A percentile compares a stretch with the other conserved stretches of the same genome.
These are phyloP conservation scores for Smittium culicis DNA, from an alignment of 371 early-diverging fungal species.

Conservation along the genomic window DNA sequence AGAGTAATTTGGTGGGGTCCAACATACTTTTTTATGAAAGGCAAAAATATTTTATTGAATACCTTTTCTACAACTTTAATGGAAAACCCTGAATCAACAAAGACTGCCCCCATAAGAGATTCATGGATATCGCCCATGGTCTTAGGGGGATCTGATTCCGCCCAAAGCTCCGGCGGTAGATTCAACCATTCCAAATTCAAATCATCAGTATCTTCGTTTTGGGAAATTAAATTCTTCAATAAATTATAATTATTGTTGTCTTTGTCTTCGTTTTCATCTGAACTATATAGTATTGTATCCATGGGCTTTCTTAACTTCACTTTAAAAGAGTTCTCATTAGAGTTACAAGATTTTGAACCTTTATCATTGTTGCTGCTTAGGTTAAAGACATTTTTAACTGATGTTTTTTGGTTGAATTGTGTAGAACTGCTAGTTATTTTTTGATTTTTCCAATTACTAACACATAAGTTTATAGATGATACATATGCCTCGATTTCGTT, in stretches of 20 bases:
- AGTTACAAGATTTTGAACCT: background rate
- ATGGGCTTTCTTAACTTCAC: background rate
- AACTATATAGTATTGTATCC: background rate
- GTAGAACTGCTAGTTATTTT: background rate
- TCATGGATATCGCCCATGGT: slow-evolving; percentile 77
- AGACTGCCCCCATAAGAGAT: slow-evolving; percentile 76
- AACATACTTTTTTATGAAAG: slow-evolving; percentile 32
- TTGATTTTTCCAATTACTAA: background rate
- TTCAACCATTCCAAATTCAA: slow-evolving; percentile 11
- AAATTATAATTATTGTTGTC: background rate
- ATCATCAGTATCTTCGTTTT: background rate
- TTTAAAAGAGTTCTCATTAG: background rate
- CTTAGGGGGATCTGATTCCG: slow-evolving; percentile 62
- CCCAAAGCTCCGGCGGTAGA: slow-evolving; percentile 49
- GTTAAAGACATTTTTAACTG: background rate
- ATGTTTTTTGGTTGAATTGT: background rate
- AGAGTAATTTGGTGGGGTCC: slow-evolving; percentile 28
- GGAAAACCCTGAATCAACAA: slow-evolving; percentile 64
- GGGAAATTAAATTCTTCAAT: background rate
- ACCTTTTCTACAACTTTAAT: slow-evolving; percentile 35
- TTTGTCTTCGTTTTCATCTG: background rate
- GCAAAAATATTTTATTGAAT: slow-evolving; percentile 27
- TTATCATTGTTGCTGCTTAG: background rate
- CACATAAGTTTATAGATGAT: background rate
- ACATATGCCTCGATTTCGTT: background rate